phyloP scores from a whole-genome alignment of 1,284 basidiomycete genomes.

The Termitomyces sp. region DNA sequence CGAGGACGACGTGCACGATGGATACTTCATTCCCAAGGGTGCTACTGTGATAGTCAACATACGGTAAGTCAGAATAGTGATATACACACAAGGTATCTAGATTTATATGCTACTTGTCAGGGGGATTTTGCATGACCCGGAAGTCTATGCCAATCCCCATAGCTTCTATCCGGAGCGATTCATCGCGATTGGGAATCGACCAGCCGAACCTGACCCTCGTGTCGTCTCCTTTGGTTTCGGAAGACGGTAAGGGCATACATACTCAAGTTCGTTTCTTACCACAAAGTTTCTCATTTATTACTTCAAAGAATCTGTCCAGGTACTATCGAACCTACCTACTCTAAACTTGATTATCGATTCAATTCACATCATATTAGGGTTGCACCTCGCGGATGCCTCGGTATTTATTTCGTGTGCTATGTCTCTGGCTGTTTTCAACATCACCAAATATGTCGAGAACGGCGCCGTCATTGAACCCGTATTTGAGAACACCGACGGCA shows the following conservation, averaged over 20 bases:
- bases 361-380: not conserved
- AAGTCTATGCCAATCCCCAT: not conserved
- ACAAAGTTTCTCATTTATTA: not conserved
- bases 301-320: not conserved
- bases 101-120: not conserved
- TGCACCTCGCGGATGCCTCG: not conserved
- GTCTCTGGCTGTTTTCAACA: not conserved
- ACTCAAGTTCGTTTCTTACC: not conserved
- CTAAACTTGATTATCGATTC: not conserved
- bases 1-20: not conserved
- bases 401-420: not conserved
- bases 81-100: not conserved
- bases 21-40: not conserved
- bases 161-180: not conserved
- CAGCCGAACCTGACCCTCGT: not conserved
- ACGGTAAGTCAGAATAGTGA: not conserved
- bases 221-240: not conserved
- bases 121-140: not conserved
- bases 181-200: not conserved
- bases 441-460: not conserved
- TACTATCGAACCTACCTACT: not conserved
- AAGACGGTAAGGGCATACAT: not conserved
- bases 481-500: not conserved
- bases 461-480: not conserved
- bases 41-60: not conserved